Base-by-base conservation (phyloP, 2,329 filamentous ascomycete genomes). In the Sporothrix curviconia region DNA sequence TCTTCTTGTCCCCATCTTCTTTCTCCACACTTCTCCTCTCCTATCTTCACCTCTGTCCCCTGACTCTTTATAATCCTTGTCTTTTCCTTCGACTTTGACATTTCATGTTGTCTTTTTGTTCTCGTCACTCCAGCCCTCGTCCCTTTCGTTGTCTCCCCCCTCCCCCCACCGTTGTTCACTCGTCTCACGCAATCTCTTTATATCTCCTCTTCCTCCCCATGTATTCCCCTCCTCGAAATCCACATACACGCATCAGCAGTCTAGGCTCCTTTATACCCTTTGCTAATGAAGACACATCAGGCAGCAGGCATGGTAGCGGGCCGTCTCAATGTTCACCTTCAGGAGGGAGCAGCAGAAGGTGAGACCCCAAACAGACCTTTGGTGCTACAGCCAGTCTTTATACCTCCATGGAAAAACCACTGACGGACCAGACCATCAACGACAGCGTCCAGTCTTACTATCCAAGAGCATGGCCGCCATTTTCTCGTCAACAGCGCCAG, bases 391-490 rank as follows among this genome's bases (percentile, higher is more conserved):
- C n/a, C n/a, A n/a, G n/a, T n/a, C n/a, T n/a, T n/a, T n/a, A n/a
- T n/a, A 19, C 37, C 3, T 7, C 37, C 28, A 32, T 17, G 4
- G 37, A 14, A 15, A 17, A n/a, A n/a, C n/a, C n/a, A 40, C 37
- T 17, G 12, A 37, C 37, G 14, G 5, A 7, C 19, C 14, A 43
- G 52, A 24, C 24, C 52, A 7, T 55, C 52, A 9, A 17, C 37
- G 15, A 9, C 30, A 11, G 37, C 58, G 2, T 12, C 32, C 4
- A 36, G 52, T 19, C 25, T 60, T 19, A 60, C 58, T 1, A 51
- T 34, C 14, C 44, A 60, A 39, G 50, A 57, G 15, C 37, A 60
- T 19, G 55, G 55, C 28, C 58, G 55, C 4, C 36, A 55, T 30
- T 60, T 51, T 24, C 40, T 60, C 28, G 6, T 30, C 14, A 14